Base-by-base conservation (phyloP, 169 alveolate species). In the Eimeria mitis region DNA sequence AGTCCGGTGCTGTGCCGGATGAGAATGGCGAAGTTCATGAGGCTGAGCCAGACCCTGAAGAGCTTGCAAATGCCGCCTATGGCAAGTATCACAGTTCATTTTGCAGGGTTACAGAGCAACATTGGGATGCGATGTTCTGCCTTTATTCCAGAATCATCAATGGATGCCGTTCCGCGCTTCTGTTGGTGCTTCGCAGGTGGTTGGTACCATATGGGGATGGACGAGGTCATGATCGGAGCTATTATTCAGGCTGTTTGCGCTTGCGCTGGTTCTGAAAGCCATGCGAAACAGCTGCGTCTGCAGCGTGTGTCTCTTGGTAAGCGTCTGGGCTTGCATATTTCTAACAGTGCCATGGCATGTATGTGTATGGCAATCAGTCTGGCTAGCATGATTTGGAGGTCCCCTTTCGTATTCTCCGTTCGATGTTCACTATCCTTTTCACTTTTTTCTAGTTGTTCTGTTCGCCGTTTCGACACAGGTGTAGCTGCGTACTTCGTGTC, bases 261-360 rank as follows among this genome's bases (percentile, higher is more conserved):
- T 1, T 95, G 96, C 68, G 97, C 97, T n/a, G 95, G 95, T 25
- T 90, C 89, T 94, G 98, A 97, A 89, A 89, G 81, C 85, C 97
- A 97, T 83, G 97, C 96, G 34, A 96, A 96, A 87, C 98, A 97
- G 84, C 94, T 97, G 54, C 97, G 98, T n/a, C 94, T 97, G 8
- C 97, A 96, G 97, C 95, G 98, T 34, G 97, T 96, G 40, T 96
- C 96, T 65, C 95, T 97, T 54, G 98, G 92, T 87, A 63, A 61
- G 92, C 63, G 21, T 13, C 79, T 37, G 5, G 28, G 68, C 65
- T 11, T 28, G 70, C 28, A 14, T 78, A 11, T 78, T 11, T 52
- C 68, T 40, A 21, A 0, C 34, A 5, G 9, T 34, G 19, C 42
- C 37, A 8, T 5, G 49, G 34, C 16, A 47, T 47, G 19, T 4